Percentiles rank a stretch among this genome's conserved stretches.
phyloP scores from a whole-genome alignment of 176 grass and related monocot species.

The Ananas comosus region DNA sequence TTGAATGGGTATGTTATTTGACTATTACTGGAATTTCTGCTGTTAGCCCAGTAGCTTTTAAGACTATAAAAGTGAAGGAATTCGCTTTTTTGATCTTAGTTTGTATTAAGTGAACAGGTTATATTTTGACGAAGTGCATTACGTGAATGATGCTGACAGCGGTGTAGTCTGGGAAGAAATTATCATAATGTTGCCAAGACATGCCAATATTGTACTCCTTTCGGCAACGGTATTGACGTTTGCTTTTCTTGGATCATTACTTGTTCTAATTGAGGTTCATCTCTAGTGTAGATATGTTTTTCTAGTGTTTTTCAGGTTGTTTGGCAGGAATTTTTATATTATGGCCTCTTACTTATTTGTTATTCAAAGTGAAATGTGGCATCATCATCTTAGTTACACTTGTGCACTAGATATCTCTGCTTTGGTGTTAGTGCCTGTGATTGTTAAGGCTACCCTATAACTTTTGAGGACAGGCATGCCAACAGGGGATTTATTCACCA shows the following conservation, averaged over 20 bases:
- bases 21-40: not conserved
- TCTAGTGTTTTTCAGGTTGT: not conserved
- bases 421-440: no score
- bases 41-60: slow-evolving; percentile 17
- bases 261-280: not conserved
- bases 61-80: slow-evolving; percentile 17
- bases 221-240: slow-evolving; percentile 68
- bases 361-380: not conserved
- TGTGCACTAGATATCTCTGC: not conserved
- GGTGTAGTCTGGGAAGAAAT: slow-evolving; percentile 99
- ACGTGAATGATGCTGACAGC: slow-evolving; percentile 95
- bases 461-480: no score
- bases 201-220: slow-evolving; percentile 60
- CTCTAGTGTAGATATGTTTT: not conserved
- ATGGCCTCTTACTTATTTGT: not conserved
- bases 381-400: not conserved
- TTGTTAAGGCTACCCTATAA: no score
- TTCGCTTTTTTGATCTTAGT: slow-evolving; percentile 12
- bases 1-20: slow-evolving; percentile 63
- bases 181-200: slow-evolving; percentile 96
- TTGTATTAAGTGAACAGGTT: slow-evolving; percentile 44
- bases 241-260: not conserved
- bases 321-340: not conserved
- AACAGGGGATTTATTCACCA: no score
- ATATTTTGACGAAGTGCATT: slow-evolving; percentile 98